Conservation (phyloP, 345 rosid genomes). For the Zanthoxylum bungeanum region DNA sequence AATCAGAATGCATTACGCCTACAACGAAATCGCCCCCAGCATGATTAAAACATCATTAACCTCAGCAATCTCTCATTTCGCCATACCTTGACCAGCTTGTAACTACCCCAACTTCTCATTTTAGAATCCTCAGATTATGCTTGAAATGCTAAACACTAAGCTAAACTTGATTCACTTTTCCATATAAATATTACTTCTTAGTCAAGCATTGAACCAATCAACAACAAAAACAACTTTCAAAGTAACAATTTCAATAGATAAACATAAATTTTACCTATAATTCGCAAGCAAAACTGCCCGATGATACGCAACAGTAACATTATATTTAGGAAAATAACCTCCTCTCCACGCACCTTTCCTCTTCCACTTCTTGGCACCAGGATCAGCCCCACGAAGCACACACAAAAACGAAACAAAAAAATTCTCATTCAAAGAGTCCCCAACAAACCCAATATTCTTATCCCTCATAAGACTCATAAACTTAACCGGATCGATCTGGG, state of each 20-base stretch:
- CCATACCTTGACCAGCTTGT: neutral
- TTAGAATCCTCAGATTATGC: neutral
- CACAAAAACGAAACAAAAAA: conserved; percentile 79
- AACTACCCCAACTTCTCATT: neutral
- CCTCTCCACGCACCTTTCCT: conserved; percentile 97
- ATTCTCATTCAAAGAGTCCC: conserved; percentile 92
- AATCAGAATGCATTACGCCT: too few relatives aligned
- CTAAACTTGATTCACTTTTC: neutral
- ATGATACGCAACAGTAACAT: conserved; percentile 90
- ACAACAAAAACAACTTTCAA: neutral
- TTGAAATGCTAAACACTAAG: neutral
- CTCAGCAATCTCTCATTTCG: neutral
- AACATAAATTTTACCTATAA: conserved; percentile 45
- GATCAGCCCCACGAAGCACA: conserved; percentile 70
- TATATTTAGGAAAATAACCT: conserved; percentile 75
- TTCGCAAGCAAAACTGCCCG: conserved; percentile 83
- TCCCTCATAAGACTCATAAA: conserved; percentile 68
- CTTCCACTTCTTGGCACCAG: conserved; percentile 76
- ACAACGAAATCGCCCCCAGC: neutral
- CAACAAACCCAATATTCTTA: conserved; percentile 76
- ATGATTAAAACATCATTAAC: neutral
- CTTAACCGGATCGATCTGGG: conserved; percentile 47
- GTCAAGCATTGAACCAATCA: neutral
- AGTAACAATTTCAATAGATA: neutral
- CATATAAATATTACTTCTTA: neutral